These are phyloP conservation scores for Epichloe aotearoae DNA, from an alignment of 2,329 filamentous ascomycete species.

Conservation along the genomic window DNA sequence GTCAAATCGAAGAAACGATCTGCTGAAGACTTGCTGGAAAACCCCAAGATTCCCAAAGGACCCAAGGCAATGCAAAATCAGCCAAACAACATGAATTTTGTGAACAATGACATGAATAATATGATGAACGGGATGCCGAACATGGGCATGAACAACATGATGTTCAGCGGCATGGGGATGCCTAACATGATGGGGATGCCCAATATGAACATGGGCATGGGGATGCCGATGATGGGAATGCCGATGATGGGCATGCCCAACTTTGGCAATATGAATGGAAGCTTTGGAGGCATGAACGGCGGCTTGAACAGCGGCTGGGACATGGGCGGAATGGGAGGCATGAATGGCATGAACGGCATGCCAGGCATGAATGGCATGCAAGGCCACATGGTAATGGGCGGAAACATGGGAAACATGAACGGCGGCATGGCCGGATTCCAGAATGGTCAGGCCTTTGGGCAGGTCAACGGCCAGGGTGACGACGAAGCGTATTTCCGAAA, in stretches of 20 bases:
- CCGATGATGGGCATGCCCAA: slow-evolving; percentile 14
- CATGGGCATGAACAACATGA: slow-evolving; percentile 23
- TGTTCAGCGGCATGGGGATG: slow-evolving; percentile 14
- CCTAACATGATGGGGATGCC: slow-evolving; percentile 25
- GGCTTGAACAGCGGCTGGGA: slow-evolving; percentile 11
- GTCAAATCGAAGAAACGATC: slow-evolving; percentile 60
- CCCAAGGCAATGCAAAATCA: slow-evolving; percentile 52
- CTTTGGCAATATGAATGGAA: slow-evolving; percentile 5
- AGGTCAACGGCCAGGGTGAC: slow-evolving; percentile 45
- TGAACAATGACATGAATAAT: slow-evolving; percentile 20
- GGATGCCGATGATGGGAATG: slow-evolving; percentile 18
- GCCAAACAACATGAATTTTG: slow-evolving; percentile 28
- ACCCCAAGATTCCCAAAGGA: slow-evolving; percentile 51
- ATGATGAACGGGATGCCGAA: slow-evolving; percentile 31
- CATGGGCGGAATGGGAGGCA: slow-evolving; percentile 4
- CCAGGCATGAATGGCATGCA: slow-evolving; percentile 12
- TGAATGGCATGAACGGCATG: slow-evolving; percentile 21
- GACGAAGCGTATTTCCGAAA: slow-evolving; percentile 92
- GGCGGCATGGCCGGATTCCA: slow-evolving; percentile 20
- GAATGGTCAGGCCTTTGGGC: slow-evolving; percentile 27
- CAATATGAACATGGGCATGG: slow-evolving; percentile 12
- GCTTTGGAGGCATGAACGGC: slow-evolving; percentile 6
- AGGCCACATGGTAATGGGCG: slow-evolving; percentile 9
- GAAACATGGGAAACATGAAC: slow-evolving; percentile 14
- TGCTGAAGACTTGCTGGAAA: slow-evolving; percentile 58